These are phyloP conservation scores for Podila minutissima DNA, from an alignment of 192 early-diverging fungal genomes.

Conservation along the genomic window DNA sequence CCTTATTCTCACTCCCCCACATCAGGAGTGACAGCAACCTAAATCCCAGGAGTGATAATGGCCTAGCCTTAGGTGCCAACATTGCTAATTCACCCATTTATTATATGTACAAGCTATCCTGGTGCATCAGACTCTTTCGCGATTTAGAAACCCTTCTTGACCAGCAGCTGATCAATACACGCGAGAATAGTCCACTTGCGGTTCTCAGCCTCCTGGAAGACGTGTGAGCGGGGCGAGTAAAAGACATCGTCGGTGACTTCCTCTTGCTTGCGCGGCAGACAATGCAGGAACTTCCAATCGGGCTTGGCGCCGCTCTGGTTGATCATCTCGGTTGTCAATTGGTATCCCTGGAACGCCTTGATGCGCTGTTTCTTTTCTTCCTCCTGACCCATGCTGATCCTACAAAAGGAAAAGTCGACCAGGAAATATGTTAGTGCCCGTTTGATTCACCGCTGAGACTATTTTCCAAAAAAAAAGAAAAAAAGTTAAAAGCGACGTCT, in stretches of 20 bases:
- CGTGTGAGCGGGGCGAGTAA: conserved; percentile 89
- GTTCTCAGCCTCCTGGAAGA: conserved; percentile 98
- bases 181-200: conserved; percentile 98
- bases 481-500: no score
- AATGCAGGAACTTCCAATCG: conserved; percentile 99
- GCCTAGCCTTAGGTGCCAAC: no score
- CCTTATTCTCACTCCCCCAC: no score
- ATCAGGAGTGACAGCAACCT: no score
- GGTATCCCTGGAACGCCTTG: conserved; percentile 86
- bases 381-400: conserved; percentile 98
- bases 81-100: background rate
- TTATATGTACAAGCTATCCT: background rate
- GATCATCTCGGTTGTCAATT: conserved; percentile 90
- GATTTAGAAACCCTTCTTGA: conserved; percentile 60
- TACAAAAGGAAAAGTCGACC: background rate
- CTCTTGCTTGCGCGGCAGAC: conserved; percentile 94
- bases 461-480: no score
- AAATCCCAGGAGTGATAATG: no score
- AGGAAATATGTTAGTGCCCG: background rate
- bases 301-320: conserved; percentile 77
- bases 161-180: conserved; percentile 74
- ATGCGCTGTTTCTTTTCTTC: conserved; percentile 86
- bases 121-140: background rate
- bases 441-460: background rate
- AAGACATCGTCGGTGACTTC: conserved; percentile 99